Percentiles rank a stretch among this genome's conserved stretches.
These are phyloP conservation scores for Rachicladosporium sp. DNA, from an alignment of 2,329 filamentous ascomycete genomes.

Conservation along the genomic window DNA sequence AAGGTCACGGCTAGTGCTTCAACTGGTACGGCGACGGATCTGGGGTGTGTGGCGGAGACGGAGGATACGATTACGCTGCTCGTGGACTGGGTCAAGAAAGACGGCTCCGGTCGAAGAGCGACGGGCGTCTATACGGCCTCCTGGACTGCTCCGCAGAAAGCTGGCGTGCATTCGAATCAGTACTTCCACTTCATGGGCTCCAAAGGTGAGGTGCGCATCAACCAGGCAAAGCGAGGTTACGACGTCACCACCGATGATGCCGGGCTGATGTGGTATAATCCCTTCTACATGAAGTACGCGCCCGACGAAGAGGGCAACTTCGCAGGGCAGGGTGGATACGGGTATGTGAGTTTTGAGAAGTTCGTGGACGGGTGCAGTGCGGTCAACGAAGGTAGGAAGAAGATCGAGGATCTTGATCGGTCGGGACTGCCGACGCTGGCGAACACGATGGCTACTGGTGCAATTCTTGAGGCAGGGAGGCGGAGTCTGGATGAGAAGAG, in stretches of 20 bases:
- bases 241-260: conserved; percentile 76
- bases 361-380: conserved; percentile 78
- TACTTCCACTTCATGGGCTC: conserved; percentile 91
- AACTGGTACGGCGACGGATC: conserved; percentile 61
- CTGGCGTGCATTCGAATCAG: conserved; percentile 92
- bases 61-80: conserved; percentile 90
- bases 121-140: conserved; percentile 88
- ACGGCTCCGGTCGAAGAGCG: conserved; percentile 56
- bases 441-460: conserved; percentile 85
- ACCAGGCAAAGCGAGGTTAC: conserved; percentile 90
- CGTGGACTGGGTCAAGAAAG: conserved; percentile 72
- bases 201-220: conserved; percentile 73
- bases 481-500: conserved; percentile 73
- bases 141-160: conserved; percentile 86
- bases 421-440: conserved; percentile 71
- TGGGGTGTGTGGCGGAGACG: conserved; percentile 69
- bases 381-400: conserved; percentile 61
- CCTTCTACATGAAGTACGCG: conserved; percentile 49
- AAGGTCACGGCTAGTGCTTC: conserved; percentile 68
- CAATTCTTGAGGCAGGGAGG: conserved; percentile 78
- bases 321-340: conserved; percentile 79
- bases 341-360: conserved; percentile 90
- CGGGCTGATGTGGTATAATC: conserved; percentile 75
- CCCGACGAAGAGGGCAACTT: conserved; percentile 94
- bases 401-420: conserved; percentile 63